Percentiles rank a stretch among this genome's conserved stretches.
These are phyloP conservation scores for Peniophora sp. DNA, from an alignment of 1,284 basidiomycete genomes.

Conservation along the genomic window DNA sequence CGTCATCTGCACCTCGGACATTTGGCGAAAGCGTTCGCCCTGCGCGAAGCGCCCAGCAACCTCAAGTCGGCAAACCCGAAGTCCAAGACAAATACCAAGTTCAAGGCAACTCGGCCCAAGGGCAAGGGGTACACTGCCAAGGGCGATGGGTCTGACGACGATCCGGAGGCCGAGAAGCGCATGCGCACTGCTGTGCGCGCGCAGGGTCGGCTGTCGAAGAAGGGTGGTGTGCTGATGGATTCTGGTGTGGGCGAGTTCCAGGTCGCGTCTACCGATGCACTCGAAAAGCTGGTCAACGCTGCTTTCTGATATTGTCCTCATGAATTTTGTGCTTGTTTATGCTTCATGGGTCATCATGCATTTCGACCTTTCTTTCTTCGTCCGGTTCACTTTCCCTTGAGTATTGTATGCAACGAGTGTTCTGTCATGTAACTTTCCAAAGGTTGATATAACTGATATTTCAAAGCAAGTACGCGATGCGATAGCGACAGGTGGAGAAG, in stretches of 20 bases:
- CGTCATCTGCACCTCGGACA: slow-evolving; percentile 93
- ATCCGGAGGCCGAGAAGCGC: slow-evolving; percentile 64
- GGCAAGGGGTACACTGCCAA: slow-evolving; percentile 16
- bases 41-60: slow-evolving; percentile 85
- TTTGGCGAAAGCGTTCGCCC: slow-evolving; percentile 92
- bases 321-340: no score
- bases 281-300: slow-evolving; percentile 54
- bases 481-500: no score
- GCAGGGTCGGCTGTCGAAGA: slow-evolving; percentile 78
- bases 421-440: no score
- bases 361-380: no score
- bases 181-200: slow-evolving; percentile 86
- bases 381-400: no score
- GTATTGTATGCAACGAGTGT: no score
- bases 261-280: slow-evolving; percentile 56
- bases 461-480: no score
- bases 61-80: slow-evolving; percentile 28
- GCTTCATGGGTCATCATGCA: no score
- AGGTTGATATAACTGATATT: no score
- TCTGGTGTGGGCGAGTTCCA: slow-evolving; percentile 79
- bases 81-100: slow-evolving; percentile 11
- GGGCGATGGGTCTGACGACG: slow-evolving; percentile 35
- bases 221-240: slow-evolving; percentile 72
- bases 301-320: no score
- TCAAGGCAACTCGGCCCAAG: slow-evolving; percentile 12